phyloP scores from a whole-genome alignment of 2,329 filamentous ascomycete species.

The Colletotrichum sp. region DNA sequence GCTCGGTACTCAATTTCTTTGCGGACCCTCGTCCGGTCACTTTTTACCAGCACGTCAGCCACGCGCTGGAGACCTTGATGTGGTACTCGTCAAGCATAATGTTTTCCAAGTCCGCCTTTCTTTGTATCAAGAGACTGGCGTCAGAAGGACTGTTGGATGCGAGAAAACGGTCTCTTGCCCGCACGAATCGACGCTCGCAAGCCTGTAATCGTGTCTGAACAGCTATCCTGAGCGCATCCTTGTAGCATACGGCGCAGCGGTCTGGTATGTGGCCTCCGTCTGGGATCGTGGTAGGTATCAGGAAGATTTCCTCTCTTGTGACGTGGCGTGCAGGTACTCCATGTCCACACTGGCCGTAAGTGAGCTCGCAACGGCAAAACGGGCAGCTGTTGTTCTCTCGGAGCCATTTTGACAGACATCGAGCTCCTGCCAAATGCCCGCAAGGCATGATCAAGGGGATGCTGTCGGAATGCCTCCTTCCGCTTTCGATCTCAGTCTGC shows the following conservation, averaged over 20 bases:
- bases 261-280: constrained; percentile 34
- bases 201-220: not conserved
- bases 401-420: constrained; percentile 34
- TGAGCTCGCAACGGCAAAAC: constrained; percentile 35
- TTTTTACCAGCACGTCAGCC: not conserved
- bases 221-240: not conserved
- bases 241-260: constrained; percentile 23
- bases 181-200: not conserved
- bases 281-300: constrained; percentile 36
- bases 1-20: not conserved
- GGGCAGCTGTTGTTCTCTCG: constrained; percentile 30
- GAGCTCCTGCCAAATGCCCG: constrained; percentile 35
- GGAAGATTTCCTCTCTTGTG: constrained; percentile 31
- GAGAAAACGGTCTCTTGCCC: not conserved
- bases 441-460: constrained; percentile 37
- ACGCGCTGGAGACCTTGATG: not conserved
- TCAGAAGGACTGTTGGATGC: not conserved
- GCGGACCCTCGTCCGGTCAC: not conserved
- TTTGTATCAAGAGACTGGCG: not conserved
- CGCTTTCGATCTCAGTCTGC: not conserved
- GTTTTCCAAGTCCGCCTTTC: constrained; percentile 8
- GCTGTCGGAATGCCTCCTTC: not conserved
- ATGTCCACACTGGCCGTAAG: constrained; percentile 34
- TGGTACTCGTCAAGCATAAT: not conserved
- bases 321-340: constrained; percentile 27